Percentiles rank a stretch among this genome's conserved stretches.
Evolutionary conservation across 1,284 basidiomycete species (phyloP).

Genomic region (Agaricales sp.): DNA sequence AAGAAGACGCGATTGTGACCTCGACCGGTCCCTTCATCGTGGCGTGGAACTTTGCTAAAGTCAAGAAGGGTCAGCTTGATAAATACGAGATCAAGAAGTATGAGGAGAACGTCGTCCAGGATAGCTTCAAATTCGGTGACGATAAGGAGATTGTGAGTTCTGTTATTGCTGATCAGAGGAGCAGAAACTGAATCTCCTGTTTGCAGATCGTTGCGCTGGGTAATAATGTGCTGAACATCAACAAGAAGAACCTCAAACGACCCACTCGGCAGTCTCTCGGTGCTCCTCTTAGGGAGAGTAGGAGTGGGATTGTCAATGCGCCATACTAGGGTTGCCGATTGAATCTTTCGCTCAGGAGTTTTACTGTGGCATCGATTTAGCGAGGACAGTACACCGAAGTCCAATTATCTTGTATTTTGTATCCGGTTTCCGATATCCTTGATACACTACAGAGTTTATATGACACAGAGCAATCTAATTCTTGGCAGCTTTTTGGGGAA

Average conservation of each 20-base stretch:
- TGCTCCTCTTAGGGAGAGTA: constrained; percentile 36
- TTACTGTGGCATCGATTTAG: background rate
- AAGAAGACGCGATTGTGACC: constrained; percentile 94
- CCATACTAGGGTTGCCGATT: constrained; percentile 39
- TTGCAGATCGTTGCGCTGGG: constrained; percentile 81
- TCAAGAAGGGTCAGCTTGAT: constrained; percentile 85
- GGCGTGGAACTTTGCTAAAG: constrained; percentile 93
- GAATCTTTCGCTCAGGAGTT: constrained; percentile 3
- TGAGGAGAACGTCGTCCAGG: constrained; percentile 90
- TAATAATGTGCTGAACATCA: constrained; percentile 89
- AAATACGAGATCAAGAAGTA: constrained; percentile 97
- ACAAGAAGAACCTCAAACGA: constrained; percentile 85
- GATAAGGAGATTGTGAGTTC: constrained; percentile 83
- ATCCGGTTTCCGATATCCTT: background rate
- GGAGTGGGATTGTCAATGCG: constrained; percentile 58
- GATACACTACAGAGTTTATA: too few species aligned
- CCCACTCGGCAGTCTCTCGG: constrained; percentile 78
- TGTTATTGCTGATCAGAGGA: background rate
- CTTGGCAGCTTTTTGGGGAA: too few species aligned
- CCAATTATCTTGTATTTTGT: background rate
- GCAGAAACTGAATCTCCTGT: background rate
- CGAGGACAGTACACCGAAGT: background rate
- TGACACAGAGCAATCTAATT: too few species aligned
- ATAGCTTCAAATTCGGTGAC: constrained; percentile 93
- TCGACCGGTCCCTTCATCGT: constrained; percentile 93